Percentiles rank a stretch among this genome's conserved stretches.
Evolutionary conservation across 2,329 filamentous ascomycete genomes (phyloP).

Genomic region (Apiospora sp.): DNA sequence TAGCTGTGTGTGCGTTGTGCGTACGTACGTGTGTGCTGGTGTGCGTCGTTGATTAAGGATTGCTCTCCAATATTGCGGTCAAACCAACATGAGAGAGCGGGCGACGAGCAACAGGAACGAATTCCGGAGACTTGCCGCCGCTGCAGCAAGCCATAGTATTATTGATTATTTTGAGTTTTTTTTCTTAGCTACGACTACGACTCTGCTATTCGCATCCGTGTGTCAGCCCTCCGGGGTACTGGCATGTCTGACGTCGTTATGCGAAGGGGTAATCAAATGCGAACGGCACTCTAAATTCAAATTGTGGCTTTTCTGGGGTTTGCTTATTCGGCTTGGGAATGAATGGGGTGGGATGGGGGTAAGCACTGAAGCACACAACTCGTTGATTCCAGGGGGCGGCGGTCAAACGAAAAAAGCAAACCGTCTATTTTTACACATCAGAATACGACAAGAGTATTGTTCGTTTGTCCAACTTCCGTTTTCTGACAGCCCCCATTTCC

Average conservation of each 20-base stretch:
- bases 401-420: slow-evolving; percentile 21
- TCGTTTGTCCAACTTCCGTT: neutral
- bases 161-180: neutral
- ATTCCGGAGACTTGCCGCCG: neutral
- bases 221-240: slow-evolving; percentile 8
- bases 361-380: neutral
- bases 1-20: slow-evolving; percentile 1
- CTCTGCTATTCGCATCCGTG: neutral
- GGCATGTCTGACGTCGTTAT: slow-evolving; percentile 21
- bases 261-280: slow-evolving; percentile 17
- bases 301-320: slow-evolving; percentile 15
- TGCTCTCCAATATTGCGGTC: neutral
- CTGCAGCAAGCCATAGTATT: neutral
- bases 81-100: neutral
- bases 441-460: slow-evolving; percentile 4
- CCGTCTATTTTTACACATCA: slow-evolving; percentile 22
- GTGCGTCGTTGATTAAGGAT: slow-evolving; percentile 18
- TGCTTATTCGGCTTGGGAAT: slow-evolving; percentile 11
- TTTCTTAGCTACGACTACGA: neutral
- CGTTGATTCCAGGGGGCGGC: neutral
- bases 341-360: neutral
- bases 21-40: neutral
- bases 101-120: neutral
- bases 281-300: slow-evolving; percentile 16
- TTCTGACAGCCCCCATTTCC: slow-evolving; percentile 16